Percentiles rank a stretch among this genome's conserved stretches.
phyloP scores from a whole-genome alignment of 768 basidiomycete genomes.

The Suillus discolor region DNA sequence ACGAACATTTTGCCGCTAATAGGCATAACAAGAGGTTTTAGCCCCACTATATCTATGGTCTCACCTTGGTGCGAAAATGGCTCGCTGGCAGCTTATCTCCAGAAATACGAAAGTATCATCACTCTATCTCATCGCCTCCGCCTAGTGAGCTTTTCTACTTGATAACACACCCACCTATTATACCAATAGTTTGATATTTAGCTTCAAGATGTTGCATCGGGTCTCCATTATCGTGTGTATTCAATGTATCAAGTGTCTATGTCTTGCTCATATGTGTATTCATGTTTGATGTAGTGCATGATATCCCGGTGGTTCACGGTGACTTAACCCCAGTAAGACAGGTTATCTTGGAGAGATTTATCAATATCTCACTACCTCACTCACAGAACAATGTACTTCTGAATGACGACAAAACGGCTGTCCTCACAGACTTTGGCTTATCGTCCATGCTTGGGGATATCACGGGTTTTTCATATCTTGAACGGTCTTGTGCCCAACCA shows the following conservation, averaged over 20 bases:
- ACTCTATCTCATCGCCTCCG: background rate
- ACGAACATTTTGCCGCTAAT: constrained; percentile 33
- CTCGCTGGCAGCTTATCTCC: constrained; percentile 25
- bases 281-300: background rate
- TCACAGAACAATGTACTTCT: constrained; percentile 44
- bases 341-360: background rate
- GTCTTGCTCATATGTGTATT: background rate
- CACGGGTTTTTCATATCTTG: constrained; percentile 30
- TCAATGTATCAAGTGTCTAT: background rate
- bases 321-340: background rate
- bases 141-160: background rate
- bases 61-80: constrained; percentile 36
- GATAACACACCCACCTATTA: background rate
- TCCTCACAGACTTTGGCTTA: constrained; percentile 47
- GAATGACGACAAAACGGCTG: constrained; percentile 39
- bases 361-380: background rate
- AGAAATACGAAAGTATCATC: background rate
- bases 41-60: constrained; percentile 32
- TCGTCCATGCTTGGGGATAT: constrained; percentile 38
- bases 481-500: constrained; percentile 23
- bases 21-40: constrained; percentile 32
- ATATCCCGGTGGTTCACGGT: constrained; percentile 2
- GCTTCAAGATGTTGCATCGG: background rate
- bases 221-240: constrained; percentile 2
- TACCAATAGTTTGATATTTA: background rate